phyloP scores from a whole-genome alignment of 495 filamentous ascomycete genomes.

The Aspergillus biplanus region DNA sequence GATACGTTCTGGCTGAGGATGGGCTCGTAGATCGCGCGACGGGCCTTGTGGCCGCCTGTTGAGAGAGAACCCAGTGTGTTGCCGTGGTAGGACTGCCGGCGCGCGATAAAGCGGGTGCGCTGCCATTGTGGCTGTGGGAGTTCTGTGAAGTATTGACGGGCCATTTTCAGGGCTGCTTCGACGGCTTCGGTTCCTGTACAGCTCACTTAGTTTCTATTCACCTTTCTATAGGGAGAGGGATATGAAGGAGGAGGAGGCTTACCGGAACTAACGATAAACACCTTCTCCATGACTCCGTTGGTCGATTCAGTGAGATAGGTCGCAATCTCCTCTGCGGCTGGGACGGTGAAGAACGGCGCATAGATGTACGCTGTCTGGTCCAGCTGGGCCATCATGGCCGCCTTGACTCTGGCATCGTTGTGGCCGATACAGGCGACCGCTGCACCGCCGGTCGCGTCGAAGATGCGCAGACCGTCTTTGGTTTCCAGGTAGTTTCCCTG shows the following conservation, averaged over 20 bases:
- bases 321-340: constrained; percentile 35
- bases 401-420: constrained; percentile 28
- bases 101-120: constrained; percentile 60
- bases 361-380: constrained; percentile 38
- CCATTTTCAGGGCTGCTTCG: constrained; percentile 64
- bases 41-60: constrained; percentile 59
- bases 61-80: constrained; percentile 69
- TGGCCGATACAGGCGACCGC: constrained; percentile 34
- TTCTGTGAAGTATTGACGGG: constrained; percentile 61
- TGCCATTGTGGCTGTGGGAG: constrained; percentile 40
- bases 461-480: constrained; percentile 33
- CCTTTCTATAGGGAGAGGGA: too few relatives aligned
- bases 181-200: constrained; percentile 67
- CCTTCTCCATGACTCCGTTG: constrained; percentile 30
- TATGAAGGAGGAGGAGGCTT: too few relatives aligned
- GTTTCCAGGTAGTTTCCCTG: constrained; percentile 16
- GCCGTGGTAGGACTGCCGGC: constrained; percentile 71
- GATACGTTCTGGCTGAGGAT: constrained; percentile 60
- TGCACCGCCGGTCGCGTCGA: constrained; percentile 51
- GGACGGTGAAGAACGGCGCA: constrained; percentile 42
- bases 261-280: constrained; percentile 54
- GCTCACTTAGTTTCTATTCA: too few relatives aligned
- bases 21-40: constrained; percentile 63
- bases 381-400: constrained; percentile 39
- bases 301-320: constrained; percentile 28